Base-by-base conservation (phyloP, 2,329 filamentous ascomycete species). In the Talaromyces marneffei region DNA sequence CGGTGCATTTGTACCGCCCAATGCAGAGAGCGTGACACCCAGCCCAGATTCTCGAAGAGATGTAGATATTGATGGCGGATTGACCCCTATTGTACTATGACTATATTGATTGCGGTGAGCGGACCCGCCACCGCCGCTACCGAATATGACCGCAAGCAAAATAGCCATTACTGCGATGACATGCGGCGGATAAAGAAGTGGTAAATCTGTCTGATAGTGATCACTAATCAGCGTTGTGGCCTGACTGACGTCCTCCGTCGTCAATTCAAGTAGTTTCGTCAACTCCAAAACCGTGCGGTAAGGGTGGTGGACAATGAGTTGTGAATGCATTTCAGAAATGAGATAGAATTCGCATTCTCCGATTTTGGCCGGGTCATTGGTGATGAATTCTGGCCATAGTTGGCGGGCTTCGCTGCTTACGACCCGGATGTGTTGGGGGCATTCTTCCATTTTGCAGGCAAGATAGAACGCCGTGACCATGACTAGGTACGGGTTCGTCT, bases 391-490 rank as follows among this genome's bases (percentile, higher is more conserved):
- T 81, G 90, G 87, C 91, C 91, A 96, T 63, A 95, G 82, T 62
- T 88, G 85, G 35, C 91, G 87, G 3, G 92, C 91, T 74, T 99
- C 94, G 52, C 86, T 88, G 10, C 94, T 87, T 62, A 99, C 88
- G 65, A 96, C 84, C 31, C 94, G 86, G 69, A 99, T 97, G 74
- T 99, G 94, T 74, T 97, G 93, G 2, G 94, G 94, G 56, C 88
- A 92, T 75, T 99, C 94, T 75, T 99, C 94, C 86, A 96, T 96
- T 78, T 99, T 99, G 79, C 92, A 96, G 20, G 94, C 92, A 37
- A 99, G 81, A 74, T 99, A 99, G 63, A 97, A 83, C 4, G 93
- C 90, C 1, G 94, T 97, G n/a, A 92, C 88, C 66, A 96, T 84
- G 62, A 97, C 86, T 37, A 97, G 86, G 72, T 96, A 96, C 3